A percentile compares a stretch with the other conserved stretches of the same genome.
phyloP scores from a whole-genome alignment of 163 green algal genomes.

The Coccomyxa subellipsoidea region DNA sequence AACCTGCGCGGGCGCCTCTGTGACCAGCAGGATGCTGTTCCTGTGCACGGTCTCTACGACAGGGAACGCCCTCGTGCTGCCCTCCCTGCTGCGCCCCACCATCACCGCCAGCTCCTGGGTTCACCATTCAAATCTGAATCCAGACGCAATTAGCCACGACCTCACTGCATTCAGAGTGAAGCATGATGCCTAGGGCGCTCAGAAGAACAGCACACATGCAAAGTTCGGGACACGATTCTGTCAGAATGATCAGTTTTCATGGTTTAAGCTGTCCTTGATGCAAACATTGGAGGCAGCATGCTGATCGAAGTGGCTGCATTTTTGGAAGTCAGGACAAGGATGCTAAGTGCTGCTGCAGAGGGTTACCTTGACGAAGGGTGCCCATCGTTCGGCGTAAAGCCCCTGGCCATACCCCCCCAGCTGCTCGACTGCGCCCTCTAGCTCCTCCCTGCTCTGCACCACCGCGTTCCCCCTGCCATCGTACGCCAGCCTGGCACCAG shows the following conservation, averaged over 20 bases:
- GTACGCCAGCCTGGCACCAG: slow-evolving; percentile 79
- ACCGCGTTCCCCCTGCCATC: slow-evolving; percentile 93
- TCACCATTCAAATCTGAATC: not conserved
- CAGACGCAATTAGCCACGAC: no score
- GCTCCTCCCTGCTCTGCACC: slow-evolving; percentile 51
- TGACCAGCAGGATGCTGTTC: slow-evolving; percentile 90
- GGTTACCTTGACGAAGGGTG: slow-evolving; percentile 76
- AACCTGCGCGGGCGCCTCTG: slow-evolving; percentile 80
- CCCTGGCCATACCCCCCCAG: slow-evolving; percentile 71
- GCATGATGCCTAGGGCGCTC: no score
- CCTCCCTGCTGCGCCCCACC: slow-evolving; percentile 73
- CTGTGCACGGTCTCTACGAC: slow-evolving; percentile 90
- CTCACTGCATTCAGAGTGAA: no score
- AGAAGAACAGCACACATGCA: no score
- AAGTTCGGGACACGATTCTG: no score
- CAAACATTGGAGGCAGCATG: no score
- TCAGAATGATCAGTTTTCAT: no score
- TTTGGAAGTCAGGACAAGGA: no score
- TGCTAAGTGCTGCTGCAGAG: not conserved
- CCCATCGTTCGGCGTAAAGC: slow-evolving; percentile 93
- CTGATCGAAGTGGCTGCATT: no score
- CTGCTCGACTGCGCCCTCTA: slow-evolving; percentile 57
- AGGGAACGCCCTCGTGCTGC: slow-evolving; percentile 70
- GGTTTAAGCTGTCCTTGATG: no score
- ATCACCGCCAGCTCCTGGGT: slow-evolving; percentile 93